Percentiles rank a stretch among this genome's conserved stretches.
Conservation (phyloP, 2,329 filamentous ascomycete genomes). For the Aplosporella prunicola region DNA sequence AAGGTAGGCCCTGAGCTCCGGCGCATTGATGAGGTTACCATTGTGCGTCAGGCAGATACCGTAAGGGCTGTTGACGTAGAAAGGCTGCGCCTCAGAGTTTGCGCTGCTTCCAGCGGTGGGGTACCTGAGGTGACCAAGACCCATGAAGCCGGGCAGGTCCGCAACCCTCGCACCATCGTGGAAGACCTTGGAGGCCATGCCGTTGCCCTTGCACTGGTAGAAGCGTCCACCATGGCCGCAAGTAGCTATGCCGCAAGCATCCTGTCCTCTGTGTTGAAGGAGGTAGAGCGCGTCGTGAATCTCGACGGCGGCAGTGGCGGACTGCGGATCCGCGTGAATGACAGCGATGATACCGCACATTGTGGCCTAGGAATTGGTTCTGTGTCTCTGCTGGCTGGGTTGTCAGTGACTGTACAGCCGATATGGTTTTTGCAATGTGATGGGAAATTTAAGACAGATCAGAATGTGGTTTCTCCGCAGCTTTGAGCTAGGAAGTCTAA, state of each 20-base stretch:
- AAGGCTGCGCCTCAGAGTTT: conserved; percentile 82
- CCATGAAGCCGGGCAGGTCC: conserved; percentile 77
- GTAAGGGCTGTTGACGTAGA: conserved; percentile 81
- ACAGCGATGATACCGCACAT: conserved; percentile 46
- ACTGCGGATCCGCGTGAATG: conserved; percentile 35
- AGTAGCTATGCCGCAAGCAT: conserved; percentile 77
- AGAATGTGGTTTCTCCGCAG: conserved; percentile 15
- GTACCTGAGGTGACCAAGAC: conserved; percentile 77
- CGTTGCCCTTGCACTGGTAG: conserved; percentile 84
- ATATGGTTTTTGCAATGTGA: conserved; percentile 2
- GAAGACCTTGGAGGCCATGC: conserved; percentile 79
- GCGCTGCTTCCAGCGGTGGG: conserved; percentile 78
- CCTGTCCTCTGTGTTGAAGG: conserved; percentile 59
- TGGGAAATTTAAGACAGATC: conserved; percentile 6
- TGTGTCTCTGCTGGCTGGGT: neutral
- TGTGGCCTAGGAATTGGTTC: conserved; percentile 15
- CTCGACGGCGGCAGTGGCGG: conserved; percentile 30
- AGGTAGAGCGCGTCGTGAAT: conserved; percentile 33
- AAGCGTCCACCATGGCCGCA: conserved; percentile 68
- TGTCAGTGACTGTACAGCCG: neutral
- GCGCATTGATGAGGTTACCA: conserved; percentile 77
- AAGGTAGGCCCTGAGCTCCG: conserved; percentile 59
- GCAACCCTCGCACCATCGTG: conserved; percentile 64
- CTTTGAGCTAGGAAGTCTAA: conserved; percentile 33
- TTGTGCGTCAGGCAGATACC: conserved; percentile 78